Percentiles rank a stretch among this genome's conserved stretches.
These are phyloP conservation scores for Wickerhamiella nectarea DNA, from an alignment of 805 yeast genomes.

Conservation along the genomic window DNA sequence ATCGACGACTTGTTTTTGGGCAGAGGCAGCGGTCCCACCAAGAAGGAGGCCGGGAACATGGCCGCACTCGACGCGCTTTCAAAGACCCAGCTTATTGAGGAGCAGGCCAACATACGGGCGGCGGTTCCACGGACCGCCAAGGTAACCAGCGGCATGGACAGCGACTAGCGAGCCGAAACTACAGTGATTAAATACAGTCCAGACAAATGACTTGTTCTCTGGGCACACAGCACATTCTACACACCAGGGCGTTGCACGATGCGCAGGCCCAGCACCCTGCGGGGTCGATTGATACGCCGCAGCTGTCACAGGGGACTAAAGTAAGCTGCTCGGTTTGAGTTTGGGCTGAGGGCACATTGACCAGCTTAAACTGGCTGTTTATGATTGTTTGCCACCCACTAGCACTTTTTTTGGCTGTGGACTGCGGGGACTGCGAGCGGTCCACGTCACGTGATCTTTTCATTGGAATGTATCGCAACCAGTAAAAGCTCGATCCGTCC, in stretches of 20 bases:
- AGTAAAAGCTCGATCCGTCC: constrained; percentile 1
- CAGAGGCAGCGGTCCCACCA: neutral
- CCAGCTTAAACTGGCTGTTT: constrained; percentile 4
- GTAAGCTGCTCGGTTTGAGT: neutral
- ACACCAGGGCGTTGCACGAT: constrained; percentile 11
- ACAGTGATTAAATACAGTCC: constrained; percentile 10
- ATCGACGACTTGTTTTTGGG: constrained; percentile 1
- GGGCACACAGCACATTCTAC: constrained; percentile 17
- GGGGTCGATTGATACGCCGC: constrained; percentile 8
- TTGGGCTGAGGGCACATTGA: neutral
- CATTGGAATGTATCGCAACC: constrained; percentile 6
- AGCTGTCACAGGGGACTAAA: constrained; percentile 8
- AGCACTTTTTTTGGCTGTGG: neutral
- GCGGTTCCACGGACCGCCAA: constrained; percentile 1
- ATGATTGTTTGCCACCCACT: neutral
- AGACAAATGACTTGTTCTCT: constrained; percentile 12
- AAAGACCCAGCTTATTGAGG: constrained; percentile 1
- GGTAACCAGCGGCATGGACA: neutral
- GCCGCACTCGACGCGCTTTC: constrained; percentile 7
- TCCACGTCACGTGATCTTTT: constrained; percentile 10
- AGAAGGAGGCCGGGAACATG: constrained; percentile 7
- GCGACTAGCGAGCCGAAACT: neutral
- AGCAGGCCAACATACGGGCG: constrained; percentile 2
- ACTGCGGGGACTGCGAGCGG: neutral
- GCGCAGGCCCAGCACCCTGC: constrained; percentile 12